phyloP scores from a whole-genome alignment of 2,329 filamentous ascomycete species.

The Samsoniella hepiali region DNA sequence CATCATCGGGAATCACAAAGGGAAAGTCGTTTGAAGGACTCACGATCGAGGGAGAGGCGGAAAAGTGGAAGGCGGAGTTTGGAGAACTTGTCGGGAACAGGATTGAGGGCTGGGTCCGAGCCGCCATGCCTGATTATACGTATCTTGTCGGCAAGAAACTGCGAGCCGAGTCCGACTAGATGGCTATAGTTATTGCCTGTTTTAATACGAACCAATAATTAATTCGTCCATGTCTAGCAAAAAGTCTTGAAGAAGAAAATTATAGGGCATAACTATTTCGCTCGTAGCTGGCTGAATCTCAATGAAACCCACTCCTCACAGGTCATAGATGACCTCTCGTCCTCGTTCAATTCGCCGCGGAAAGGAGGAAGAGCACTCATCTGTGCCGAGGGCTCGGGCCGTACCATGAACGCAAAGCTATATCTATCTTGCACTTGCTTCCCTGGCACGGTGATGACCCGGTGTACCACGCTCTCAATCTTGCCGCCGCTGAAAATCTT shows the following conservation, averaged over 20 bases:
- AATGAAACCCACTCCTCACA: slow-evolving; percentile 12
- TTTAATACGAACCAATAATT: too few relatives aligned
- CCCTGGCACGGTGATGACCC: not conserved
- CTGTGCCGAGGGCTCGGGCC: not conserved
- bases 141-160: slow-evolving; percentile 2
- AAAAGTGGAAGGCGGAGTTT: slow-evolving; percentile 21
- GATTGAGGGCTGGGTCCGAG: slow-evolving; percentile 16
- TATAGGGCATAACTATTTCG: not conserved
- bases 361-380: not conserved
- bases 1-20: not conserved
- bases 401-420: slow-evolving; percentile 8
- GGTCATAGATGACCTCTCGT: not conserved
- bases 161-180: not conserved
- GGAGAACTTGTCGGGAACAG: slow-evolving; percentile 11
- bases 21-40: slow-evolving; percentile 19
- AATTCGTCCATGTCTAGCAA: too few relatives aligned
- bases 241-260: too few relatives aligned
- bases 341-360: not conserved
- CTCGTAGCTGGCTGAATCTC: slow-evolving; percentile 7
- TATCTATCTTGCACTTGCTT: not conserved
- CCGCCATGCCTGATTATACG: slow-evolving; percentile 15
- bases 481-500: slow-evolving; percentile 9
- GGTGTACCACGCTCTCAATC: slow-evolving; percentile 7
- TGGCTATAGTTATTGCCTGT: not conserved
- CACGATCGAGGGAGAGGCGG: slow-evolving; percentile 18